Conservation (phyloP, 1,139 yeast species). For the Yamadazyma epiphylla region DNA sequence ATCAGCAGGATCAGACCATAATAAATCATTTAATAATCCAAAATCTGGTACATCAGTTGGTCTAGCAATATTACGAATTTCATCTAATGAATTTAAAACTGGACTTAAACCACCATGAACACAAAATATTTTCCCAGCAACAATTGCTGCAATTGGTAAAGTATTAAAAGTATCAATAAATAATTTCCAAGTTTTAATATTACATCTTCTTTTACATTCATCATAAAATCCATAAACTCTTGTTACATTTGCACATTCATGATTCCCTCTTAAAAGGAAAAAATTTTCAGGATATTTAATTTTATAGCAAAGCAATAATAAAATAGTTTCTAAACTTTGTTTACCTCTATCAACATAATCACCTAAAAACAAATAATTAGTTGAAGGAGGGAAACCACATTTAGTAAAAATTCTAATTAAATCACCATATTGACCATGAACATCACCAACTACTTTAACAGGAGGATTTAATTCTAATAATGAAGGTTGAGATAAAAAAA, state of each 20-base stretch:
- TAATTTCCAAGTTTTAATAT: slow-evolving; percentile 88
- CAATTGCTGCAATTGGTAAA: slow-evolving; percentile 91
- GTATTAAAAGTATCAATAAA: slow-evolving; percentile 94
- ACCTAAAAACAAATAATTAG: slow-evolving; percentile 87
- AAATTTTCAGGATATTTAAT: slow-evolving; percentile 96
- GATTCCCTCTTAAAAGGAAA: slow-evolving; percentile 88
- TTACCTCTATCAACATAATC: slow-evolving; percentile 98
- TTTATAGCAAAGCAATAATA: slow-evolving; percentile 81
- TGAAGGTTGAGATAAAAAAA: slow-evolving; percentile 85
- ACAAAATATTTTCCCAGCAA: slow-evolving; percentile 93
- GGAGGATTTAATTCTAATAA: slow-evolving; percentile 88
- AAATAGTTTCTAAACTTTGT: slow-evolving; percentile 86
- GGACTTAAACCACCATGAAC: slow-evolving; percentile 98
- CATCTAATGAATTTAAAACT: slow-evolving; percentile 85
- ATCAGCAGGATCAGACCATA: slow-evolving; percentile 98
- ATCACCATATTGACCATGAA: slow-evolving; percentile 95
- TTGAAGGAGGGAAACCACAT: slow-evolving; percentile 97
- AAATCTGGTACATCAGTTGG: slow-evolving; percentile 98
- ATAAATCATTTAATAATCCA: slow-evolving; percentile 83
- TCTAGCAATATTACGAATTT: slow-evolving; percentile 82
- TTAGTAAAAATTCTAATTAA: slow-evolving; percentile 85
- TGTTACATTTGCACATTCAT: slow-evolving; percentile 95
- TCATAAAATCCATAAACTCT: slow-evolving; percentile 95
- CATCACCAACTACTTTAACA: slow-evolving; percentile 95
- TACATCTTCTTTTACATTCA: slow-evolving; percentile 92